phyloP scores from a whole-genome alignment of 2,329 filamentous ascomycete genomes.

The Alternaria rosae region DNA sequence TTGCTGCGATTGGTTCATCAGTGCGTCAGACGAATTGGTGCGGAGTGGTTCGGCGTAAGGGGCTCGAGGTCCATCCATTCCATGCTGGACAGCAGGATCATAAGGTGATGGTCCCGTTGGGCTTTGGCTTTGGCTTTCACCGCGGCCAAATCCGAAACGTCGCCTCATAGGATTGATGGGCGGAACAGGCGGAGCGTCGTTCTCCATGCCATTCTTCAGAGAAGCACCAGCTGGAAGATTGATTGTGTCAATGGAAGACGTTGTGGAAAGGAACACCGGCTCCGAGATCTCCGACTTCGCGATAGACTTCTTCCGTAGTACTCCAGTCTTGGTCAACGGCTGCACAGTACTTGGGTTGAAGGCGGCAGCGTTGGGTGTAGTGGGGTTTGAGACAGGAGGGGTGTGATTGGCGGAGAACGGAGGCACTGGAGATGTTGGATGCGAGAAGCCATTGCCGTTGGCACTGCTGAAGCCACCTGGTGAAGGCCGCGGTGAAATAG shows the following conservation, averaged over 20 bases:
- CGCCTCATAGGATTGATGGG: constrained; percentile 67
- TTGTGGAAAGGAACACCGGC: constrained; percentile 62
- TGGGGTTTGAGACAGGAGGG: constrained; percentile 59
- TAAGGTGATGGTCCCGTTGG: constrained; percentile 18
- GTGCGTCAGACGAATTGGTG: constrained; percentile 55
- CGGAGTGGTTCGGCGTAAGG: constrained; percentile 46
- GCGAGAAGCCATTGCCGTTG: constrained; percentile 35
- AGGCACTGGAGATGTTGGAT: constrained; percentile 56
- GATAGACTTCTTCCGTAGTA: constrained; percentile 63
- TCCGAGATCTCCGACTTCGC: constrained; percentile 70
- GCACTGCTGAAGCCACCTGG: constrained; percentile 49
- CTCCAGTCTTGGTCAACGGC: constrained; percentile 34
- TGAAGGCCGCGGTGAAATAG: constrained; percentile 48
- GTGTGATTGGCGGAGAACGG: constrained; percentile 62
- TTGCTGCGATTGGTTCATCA: constrained; percentile 45
- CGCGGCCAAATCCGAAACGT: constrained; percentile 54
- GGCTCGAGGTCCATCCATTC: constrained; percentile 41
- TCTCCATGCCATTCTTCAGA: constrained; percentile 59
- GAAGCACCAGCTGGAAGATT: constrained; percentile 64
- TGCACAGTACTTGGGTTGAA: constrained; percentile 43
- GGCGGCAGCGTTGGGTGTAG: constrained; percentile 51
- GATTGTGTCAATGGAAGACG: constrained; percentile 65
- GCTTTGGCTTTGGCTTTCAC: constrained; percentile 48
- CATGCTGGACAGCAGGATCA: constrained; percentile 50
- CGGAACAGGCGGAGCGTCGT: constrained; percentile 57